Conservation (phyloP, 257 asterid species). For the Jasminum sambac region DNA sequence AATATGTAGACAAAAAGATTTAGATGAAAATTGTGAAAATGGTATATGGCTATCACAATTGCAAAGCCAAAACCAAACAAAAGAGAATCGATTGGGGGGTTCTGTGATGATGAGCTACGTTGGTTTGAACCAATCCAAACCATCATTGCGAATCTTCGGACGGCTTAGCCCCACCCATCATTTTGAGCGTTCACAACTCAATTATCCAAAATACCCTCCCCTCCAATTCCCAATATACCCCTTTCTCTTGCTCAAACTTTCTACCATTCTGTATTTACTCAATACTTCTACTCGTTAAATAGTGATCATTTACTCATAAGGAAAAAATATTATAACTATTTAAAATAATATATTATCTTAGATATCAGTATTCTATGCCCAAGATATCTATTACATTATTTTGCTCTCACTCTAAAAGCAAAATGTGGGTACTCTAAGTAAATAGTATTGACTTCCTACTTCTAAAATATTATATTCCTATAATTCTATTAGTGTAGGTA, state of each 20-base stretch:
- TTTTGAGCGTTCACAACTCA: not conserved
- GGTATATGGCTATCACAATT: not conserved
- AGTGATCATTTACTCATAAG: too few species aligned
- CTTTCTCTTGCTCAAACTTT: not conserved
- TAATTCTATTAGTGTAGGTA: too few species aligned
- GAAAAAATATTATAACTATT: too few species aligned
- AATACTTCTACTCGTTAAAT: too few species aligned
- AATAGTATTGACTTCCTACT: too few species aligned
- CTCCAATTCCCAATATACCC: slow-evolving; percentile 30
- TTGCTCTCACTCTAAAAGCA: too few species aligned
- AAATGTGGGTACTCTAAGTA: too few species aligned
- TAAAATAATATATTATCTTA: too few species aligned
- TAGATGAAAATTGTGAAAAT: slow-evolving; percentile 13
- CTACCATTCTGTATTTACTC: too few species aligned
- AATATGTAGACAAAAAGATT: slow-evolving; percentile 10
- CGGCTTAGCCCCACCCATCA: slow-evolving; percentile 51
- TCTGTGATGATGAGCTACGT: slow-evolving; percentile 64
- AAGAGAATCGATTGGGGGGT: slow-evolving; percentile 35
- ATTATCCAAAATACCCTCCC: slow-evolving; percentile 33
- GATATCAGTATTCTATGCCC: too few species aligned
- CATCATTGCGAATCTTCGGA: slow-evolving; percentile 84
- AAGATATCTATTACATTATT: too few species aligned
- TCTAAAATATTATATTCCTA: too few species aligned
- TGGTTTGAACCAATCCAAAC: slow-evolving; percentile 79
- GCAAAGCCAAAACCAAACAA: slow-evolving; percentile 42